These are phyloP conservation scores for Hortiboletus campestris DNA, from an alignment of 768 basidiomycete species.

Conservation along the genomic window DNA sequence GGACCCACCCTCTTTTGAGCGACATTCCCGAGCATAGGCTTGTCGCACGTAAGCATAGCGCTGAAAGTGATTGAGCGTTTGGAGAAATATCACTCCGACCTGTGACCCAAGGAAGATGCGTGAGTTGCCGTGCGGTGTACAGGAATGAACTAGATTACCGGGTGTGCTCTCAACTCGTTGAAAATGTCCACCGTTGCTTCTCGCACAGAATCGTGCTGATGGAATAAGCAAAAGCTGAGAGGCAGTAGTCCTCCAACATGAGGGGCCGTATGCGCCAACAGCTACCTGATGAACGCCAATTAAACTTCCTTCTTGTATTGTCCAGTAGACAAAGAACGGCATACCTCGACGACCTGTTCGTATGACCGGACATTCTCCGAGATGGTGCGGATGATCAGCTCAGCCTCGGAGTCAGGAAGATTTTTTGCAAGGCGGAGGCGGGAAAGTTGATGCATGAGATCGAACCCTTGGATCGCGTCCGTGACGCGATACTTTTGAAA, in stretches of 20 bases:
- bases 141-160: conserved; percentile 49
- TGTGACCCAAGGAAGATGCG: conserved; percentile 26
- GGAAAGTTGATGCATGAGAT: conserved; percentile 82
- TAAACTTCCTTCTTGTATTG: not conserved
- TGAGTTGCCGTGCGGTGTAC: not conserved
- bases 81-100: conserved; percentile 78
- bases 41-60: conserved; percentile 85
- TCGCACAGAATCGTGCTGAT: conserved; percentile 73
- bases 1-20: conserved; percentile 30
- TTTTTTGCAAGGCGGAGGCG: conserved; percentile 73
- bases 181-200: conserved; percentile 83
- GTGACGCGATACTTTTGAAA: conserved; percentile 52
- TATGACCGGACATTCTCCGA: conserved; percentile 73
- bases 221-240: conserved; percentile 87
- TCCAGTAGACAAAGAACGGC: conserved; percentile 6
- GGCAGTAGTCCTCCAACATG: conserved; percentile 82
- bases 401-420: conserved; percentile 70
- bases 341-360: conserved; percentile 87
- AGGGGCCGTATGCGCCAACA: conserved; percentile 74
- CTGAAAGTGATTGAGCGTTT: conserved; percentile 84
- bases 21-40: conserved; percentile 62
- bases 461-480: conserved; percentile 73
- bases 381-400: conserved; percentile 71
- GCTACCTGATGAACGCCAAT: conserved; percentile 40
- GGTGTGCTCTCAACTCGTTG: conserved; percentile 70